Evolutionary conservation across 805 yeast species (phyloP), one percentile per base, ranked within the genome.

Genomic region (Monosporozyma yasuniensis): DNA sequence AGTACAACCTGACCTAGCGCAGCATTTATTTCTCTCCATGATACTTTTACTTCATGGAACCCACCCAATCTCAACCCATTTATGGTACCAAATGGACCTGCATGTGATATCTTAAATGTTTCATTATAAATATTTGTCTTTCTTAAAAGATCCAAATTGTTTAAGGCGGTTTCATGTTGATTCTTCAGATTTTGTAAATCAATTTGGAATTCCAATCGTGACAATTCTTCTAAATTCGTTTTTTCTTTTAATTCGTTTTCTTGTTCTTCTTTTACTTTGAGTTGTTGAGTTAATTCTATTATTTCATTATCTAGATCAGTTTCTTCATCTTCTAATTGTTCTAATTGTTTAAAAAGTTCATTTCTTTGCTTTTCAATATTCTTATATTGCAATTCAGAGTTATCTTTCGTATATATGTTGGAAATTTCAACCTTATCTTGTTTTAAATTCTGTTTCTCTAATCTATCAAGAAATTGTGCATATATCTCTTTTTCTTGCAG

Each of bases 11-110:
- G 96, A 0, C 98, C 98, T 58, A 90, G 68, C 0, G 95, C 96
- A 1, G 95, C 93, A 61, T 89, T 90, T 42, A 88, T 83, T 58
- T 90, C 98, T 49, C 87, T 79, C 95, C 96, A 88, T 1, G 95
- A 84, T 0, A 90, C 86, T 52, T 74, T 77, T 48, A 70, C 66
- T 7, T 73, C 76, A 39, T 77, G 79, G 45, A 79, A 64, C 12
- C 80, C 72, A 0, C 98, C 98, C n/a, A 91, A 64, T 50, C 96
- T 68, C 23, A 87, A 72, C 0, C 90, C 91, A 66, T 90, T 90
- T 30, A 90, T 91, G 1, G 93, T 83, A 0, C 95, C 96, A 67
- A 86, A 87, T 32, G 79, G 78, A 4, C 91, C 93, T 53, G 86
- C 87, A 54, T 83, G 85, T 1, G 95, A 85, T 6, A 93, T 90